Conservation (phyloP, 805 yeast species). For the Candida boleticola region DNA sequence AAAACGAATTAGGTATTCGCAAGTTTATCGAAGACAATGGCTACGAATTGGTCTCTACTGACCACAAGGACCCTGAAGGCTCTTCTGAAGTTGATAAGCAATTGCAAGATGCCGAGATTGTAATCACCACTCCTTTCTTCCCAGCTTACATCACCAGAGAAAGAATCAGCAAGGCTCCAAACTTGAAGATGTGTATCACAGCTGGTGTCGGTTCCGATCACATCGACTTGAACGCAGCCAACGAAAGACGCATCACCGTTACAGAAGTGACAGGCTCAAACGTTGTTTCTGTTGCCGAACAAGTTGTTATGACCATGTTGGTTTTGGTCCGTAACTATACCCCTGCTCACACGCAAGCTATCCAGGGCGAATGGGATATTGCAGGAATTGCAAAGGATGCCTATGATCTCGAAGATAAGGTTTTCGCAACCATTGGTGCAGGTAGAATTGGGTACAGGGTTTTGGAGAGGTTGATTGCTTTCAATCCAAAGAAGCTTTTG, state of each 20-base stretch:
- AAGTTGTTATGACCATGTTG: conserved; percentile 71
- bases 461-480: conserved; percentile 66
- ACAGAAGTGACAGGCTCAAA: conserved; percentile 82
- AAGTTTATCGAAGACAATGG: conserved; percentile 64
- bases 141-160: conserved; percentile 73
- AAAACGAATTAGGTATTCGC: conserved; percentile 72
- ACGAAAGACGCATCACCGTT: conserved; percentile 61
- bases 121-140: conserved; percentile 81
- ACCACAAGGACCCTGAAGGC: conserved; percentile 64
- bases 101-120: conserved; percentile 69
- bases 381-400: conserved; percentile 73
- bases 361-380: conserved; percentile 67
- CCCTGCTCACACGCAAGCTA: conserved; percentile 72
- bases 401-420: conserved; percentile 73
- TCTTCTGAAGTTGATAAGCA: conserved; percentile 59
- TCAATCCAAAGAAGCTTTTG: conserved; percentile 69
- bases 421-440: conserved; percentile 74
- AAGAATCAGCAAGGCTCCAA: conserved; percentile 67
- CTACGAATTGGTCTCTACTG: conserved; percentile 62
- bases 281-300: conserved; percentile 82
- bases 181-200: conserved; percentile 66
- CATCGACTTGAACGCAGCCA: conserved; percentile 68
- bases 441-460: conserved; percentile 81
- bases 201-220: conserved; percentile 90
- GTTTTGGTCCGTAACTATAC: conserved; percentile 72